phyloP scores from a whole-genome alignment of 2,329 filamentous ascomycete species.

The Torrubiella hemipterigena region DNA sequence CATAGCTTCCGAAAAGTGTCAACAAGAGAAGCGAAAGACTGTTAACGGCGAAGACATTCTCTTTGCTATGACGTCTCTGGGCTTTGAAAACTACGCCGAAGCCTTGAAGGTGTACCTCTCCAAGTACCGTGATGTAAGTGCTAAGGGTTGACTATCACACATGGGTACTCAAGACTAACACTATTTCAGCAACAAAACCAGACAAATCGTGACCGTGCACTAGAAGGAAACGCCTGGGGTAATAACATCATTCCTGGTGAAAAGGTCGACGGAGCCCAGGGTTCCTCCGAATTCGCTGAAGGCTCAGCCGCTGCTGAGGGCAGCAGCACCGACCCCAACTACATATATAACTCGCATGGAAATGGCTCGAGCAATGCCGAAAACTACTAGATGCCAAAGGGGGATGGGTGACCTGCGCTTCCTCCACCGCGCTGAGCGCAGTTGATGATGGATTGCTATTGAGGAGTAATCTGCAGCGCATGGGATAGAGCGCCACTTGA shows the following conservation, averaged over 20 bases:
- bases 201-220: slow-evolving; percentile 25
- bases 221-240: slow-evolving; percentile 21
- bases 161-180: background rate
- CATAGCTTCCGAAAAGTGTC: slow-evolving; percentile 93
- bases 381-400: too few species aligned
- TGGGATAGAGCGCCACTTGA: too few species aligned
- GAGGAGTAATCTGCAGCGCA: too few species aligned
- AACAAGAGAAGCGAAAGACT: slow-evolving; percentile 98
- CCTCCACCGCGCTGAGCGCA: too few species aligned
- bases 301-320: slow-evolving; percentile 26
- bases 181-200: slow-evolving; percentile 27
- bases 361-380: too few species aligned
- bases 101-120: slow-evolving; percentile 96
- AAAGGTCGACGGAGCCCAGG: slow-evolving; percentile 16
- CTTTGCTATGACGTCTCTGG: slow-evolving; percentile 97
- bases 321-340: slow-evolving; percentile 25
- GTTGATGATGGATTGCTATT: too few species aligned
- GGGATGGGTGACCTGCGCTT: too few species aligned
- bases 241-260: slow-evolving; percentile 19
- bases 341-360: slow-evolving; percentile 41
- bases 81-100: slow-evolving; percentile 98
- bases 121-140: slow-evolving; percentile 89
- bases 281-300: slow-evolving; percentile 29
- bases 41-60: slow-evolving; percentile 98
- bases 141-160: too few species aligned